phyloP scores from a whole-genome alignment of 2,329 filamentous ascomycete species.

The Hypoxylon rubiginosum region DNA sequence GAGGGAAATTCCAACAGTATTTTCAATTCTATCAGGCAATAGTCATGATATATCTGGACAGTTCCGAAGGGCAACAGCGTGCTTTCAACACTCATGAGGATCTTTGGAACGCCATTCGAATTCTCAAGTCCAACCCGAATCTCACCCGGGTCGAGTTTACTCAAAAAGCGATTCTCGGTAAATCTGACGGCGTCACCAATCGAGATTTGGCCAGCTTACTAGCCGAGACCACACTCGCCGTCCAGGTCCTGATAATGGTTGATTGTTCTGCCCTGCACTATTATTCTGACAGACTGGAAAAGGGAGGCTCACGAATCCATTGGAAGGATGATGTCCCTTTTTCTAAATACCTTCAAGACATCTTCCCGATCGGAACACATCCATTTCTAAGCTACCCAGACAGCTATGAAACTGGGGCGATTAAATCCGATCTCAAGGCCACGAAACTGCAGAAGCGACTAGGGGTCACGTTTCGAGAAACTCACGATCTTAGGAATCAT shows the following conservation, averaged over 20 bases:
- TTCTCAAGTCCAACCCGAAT: not conserved
- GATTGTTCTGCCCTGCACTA: not conserved
- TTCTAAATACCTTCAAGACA: not conserved
- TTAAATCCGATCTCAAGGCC: not conserved
- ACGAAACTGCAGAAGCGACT: not conserved
- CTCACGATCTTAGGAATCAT: not conserved
- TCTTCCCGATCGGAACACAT: not conserved
- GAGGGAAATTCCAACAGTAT: not conserved
- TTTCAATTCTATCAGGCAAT: not conserved
- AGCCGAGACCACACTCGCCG: not conserved
- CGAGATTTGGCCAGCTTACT: not conserved
- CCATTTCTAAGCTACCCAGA: not conserved
- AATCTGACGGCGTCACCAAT: not conserved
- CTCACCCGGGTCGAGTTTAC: not conserved
- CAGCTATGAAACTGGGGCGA: not conserved
- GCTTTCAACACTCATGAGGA: not conserved
- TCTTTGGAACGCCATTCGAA: not conserved
- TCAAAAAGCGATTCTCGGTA: not conserved
- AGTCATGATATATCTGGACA: not conserved
- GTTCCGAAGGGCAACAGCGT: not conserved
- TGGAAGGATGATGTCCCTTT: slow-evolving; percentile 1
- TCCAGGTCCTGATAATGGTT: not conserved
- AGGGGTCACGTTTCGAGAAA: not conserved
- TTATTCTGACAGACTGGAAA: not conserved
- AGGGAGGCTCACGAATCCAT: not conserved